These are phyloP conservation scores for Fragilaria crotonensis DNA, from an alignment of 108 stramenopile genomes.

Conservation along the genomic window DNA sequence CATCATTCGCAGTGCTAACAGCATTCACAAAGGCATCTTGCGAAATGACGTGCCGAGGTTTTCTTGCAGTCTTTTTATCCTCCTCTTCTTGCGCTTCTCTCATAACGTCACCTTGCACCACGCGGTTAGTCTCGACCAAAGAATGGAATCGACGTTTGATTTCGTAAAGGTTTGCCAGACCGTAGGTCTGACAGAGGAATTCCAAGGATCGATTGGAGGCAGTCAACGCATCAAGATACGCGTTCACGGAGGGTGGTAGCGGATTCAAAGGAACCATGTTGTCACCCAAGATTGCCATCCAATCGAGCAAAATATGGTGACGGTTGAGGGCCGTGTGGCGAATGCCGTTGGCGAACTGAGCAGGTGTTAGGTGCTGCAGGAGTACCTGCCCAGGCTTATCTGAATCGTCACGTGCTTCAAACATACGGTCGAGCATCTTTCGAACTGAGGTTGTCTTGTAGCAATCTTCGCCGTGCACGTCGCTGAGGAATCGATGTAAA, in stretches of 20 bases:
- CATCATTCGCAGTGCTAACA: slow-evolving; percentile 40
- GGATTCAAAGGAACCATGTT: slow-evolving; percentile 23
- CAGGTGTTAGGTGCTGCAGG: slow-evolving; percentile 2
- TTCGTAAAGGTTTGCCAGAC: slow-evolving; percentile 52
- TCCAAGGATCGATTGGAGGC: slow-evolving; percentile 23
- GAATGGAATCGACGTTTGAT: slow-evolving; percentile 79
- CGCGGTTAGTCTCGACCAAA: slow-evolving; percentile 27
- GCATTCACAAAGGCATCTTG: slow-evolving; percentile 43
- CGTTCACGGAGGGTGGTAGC: slow-evolving; percentile 24
- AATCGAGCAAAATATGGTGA: slow-evolving; percentile 40
- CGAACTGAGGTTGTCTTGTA: slow-evolving; percentile 39
- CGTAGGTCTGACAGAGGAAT: slow-evolving; percentile 25
- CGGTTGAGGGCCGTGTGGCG: background rate
- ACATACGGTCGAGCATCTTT: slow-evolving; percentile 47
- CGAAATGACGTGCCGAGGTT: slow-evolving; percentile 59
- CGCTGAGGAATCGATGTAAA: slow-evolving; percentile 71
- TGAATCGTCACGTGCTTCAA: slow-evolving; percentile 9
- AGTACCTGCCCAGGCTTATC: slow-evolving; percentile 16
- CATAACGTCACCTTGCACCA: slow-evolving; percentile 43
- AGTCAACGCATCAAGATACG: slow-evolving; percentile 22
- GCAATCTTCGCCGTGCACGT: slow-evolving; percentile 76
- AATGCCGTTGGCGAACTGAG: slow-evolving; percentile 21
- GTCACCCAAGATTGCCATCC: slow-evolving; percentile 33
- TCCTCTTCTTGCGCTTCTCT: slow-evolving; percentile 15
- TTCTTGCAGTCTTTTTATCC: slow-evolving; percentile 4